Evolutionary conservation across 345 rosid species (phyloP), one percentile per base, ranked within the genome.

Genomic region (Mercurialis annua): DNA sequence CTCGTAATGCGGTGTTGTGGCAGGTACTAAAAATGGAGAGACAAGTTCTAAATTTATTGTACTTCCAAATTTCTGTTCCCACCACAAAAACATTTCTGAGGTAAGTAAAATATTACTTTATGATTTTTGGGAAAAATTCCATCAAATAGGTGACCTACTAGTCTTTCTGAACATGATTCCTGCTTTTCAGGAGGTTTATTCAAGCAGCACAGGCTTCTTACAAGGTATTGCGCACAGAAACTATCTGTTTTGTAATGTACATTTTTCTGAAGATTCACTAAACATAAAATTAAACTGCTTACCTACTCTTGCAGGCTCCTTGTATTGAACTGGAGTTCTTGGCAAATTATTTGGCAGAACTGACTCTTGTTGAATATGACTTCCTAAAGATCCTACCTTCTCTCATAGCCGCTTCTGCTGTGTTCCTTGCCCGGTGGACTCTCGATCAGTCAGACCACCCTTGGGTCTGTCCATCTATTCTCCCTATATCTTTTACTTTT

Each of bases 11-110:
- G 21, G 44, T 51, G 26, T 1, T 20, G 21, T 78, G 73, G 75
- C 86, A 93, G 98, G 97, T 93, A 64, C 68, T 89, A 81, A 83
- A 85, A 80, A 87, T 86, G 96, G 97, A 94, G 86, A 79, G 82
- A 71, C 76, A 74, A 67, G 80, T 89, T 66, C 80, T 94, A 65
- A 91, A 89, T 66, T 71, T 74, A 68, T 71, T 91, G 86, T 82
- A 77, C 63, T 91, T 85, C 73, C 90, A 87, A 67, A 78, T 94
- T 63, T 79, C 90, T 9, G 81, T 89, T 74, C 96, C 97, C 59
- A 91, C 96, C 73, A 66, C 85, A 71, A 89, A 89, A 84, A 81
- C 95, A 64, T 89, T 94, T 80, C 90, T 94, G 73, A 86, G 97
- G 97, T 93, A 86, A 96, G 97, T 93, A 82, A 59, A 66, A 42